phyloP scores from a whole-genome alignment of 345 rosid species.

The Acer yangbiense region DNA sequence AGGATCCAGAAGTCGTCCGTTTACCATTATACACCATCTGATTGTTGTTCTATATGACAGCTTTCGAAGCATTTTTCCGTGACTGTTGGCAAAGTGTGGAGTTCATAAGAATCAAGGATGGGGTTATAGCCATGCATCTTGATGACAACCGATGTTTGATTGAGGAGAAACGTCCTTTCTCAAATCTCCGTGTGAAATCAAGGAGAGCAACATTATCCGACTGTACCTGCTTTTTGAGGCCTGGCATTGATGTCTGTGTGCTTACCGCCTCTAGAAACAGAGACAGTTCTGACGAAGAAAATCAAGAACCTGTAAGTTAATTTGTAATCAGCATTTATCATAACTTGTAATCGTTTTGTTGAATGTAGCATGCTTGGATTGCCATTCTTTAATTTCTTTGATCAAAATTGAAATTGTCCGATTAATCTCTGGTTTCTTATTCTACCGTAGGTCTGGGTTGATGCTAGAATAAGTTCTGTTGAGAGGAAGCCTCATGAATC shows the following conservation, averaged over 20 bases:
- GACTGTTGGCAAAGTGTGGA: conserved; percentile 73
- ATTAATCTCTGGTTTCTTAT: conserved; percentile 12
- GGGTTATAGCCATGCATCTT: conserved; percentile 46
- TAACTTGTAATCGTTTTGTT: background rate
- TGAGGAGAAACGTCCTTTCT: conserved; percentile 45
- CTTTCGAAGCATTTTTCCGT: conserved; percentile 64
- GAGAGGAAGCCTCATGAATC: conserved; percentile 74
- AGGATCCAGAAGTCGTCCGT: background rate
- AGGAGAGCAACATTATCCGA: conserved; percentile 61
- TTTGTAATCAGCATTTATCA: background rate
- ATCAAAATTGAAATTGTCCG: background rate
- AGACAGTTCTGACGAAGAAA: conserved; percentile 34
- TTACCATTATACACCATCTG: background rate
- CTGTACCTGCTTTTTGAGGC: conserved; percentile 76
- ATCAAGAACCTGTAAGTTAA: conserved; percentile 43
- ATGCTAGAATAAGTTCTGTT: conserved; percentile 75
- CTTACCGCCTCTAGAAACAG: conserved; percentile 32
- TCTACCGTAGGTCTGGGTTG: conserved; percentile 64
- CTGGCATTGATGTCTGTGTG: conserved; percentile 75
- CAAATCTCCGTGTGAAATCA: conserved; percentile 70
- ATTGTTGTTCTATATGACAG: conserved; percentile 37
- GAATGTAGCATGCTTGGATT: background rate
- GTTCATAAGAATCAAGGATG: conserved; percentile 51
- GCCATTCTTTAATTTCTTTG: background rate
- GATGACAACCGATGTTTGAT: conserved; percentile 31